phyloP scores from a whole-genome alignment of 2,329 filamentous ascomycete species.

The Aspergillus quadrilineatus region DNA sequence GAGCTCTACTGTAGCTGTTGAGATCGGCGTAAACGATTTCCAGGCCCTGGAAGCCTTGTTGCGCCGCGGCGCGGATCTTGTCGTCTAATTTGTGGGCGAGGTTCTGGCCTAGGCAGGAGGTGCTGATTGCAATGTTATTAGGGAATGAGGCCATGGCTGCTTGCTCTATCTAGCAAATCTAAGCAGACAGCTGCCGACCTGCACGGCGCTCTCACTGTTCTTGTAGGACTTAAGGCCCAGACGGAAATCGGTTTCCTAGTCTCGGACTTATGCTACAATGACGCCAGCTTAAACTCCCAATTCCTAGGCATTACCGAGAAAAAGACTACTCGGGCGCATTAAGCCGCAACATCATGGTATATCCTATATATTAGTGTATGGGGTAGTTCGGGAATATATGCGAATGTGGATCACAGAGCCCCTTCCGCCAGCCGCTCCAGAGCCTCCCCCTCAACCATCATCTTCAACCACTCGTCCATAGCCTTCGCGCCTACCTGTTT shows the following conservation, averaged over 20 bases:
- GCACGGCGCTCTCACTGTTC: neutral
- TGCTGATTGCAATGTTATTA: constrained; percentile 33
- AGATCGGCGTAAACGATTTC: constrained; percentile 36
- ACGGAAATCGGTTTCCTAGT: constrained; percentile 8
- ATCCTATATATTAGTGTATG: neutral
- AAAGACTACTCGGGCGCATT: neutral
- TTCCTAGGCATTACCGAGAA: neutral
- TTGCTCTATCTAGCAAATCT: neutral
- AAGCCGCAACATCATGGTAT: neutral
- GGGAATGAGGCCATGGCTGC: neutral
- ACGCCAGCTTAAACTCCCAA: neutral
- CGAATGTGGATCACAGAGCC: neutral
- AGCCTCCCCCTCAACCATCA: constrained; percentile 50
- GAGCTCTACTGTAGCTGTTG: constrained; percentile 19
- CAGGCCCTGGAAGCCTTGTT: constrained; percentile 29
- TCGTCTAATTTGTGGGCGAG: constrained; percentile 30
- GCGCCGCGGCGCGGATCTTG: constrained; percentile 29
- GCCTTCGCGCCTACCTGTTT: constrained; percentile 45
- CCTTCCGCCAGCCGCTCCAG: constrained; percentile 42
- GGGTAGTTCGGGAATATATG: neutral
- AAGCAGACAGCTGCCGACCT: neutral
- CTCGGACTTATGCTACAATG: constrained; percentile 1
- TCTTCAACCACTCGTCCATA: constrained; percentile 52
- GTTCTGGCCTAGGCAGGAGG: constrained; percentile 32
- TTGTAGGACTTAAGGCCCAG: neutral